Percentiles rank a stretch among this genome's conserved stretches.
Evolutionary conservation across 1,284 basidiomycete genomes (phyloP).

Genomic region (Thecaphora frezii): DNA sequence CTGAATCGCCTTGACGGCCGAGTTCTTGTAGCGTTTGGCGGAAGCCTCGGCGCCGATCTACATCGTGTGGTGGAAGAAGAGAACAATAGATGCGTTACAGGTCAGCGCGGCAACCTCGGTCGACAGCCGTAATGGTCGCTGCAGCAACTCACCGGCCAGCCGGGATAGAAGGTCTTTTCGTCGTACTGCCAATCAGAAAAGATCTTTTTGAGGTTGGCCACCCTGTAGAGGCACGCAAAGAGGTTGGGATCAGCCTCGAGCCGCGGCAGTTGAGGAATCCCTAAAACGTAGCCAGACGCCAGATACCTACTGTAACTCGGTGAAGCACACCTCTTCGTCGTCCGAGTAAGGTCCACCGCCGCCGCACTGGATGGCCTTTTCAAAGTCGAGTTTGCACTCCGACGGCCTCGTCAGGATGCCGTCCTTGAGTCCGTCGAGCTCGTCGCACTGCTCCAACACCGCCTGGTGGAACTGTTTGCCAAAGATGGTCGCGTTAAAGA

Average conservation of each 20-base stretch:
- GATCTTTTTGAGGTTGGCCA: slow-evolving; percentile 27
- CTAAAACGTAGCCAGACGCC: too few relatives aligned
- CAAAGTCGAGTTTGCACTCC: slow-evolving; percentile 17
- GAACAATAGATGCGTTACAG: too few relatives aligned
- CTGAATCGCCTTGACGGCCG: neutral
- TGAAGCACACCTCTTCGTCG: slow-evolving; percentile 11
- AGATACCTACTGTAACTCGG: slow-evolving; percentile 8
- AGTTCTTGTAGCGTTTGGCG: neutral
- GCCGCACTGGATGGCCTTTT: neutral
- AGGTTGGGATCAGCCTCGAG: too few relatives aligned
- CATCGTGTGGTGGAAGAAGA: neutral
- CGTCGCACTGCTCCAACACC: slow-evolving; percentile 29
- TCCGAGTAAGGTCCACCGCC: neutral
- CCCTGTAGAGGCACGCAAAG: neutral
- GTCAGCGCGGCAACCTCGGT: too few relatives aligned
- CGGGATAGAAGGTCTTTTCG: neutral
- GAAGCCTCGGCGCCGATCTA: neutral
- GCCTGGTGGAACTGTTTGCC: slow-evolving; percentile 12
- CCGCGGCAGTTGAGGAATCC: too few relatives aligned
- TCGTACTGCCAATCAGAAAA: slow-evolving; percentile 3
- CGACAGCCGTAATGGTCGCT: too few relatives aligned
- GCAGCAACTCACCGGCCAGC: neutral
- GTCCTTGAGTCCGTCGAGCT: slow-evolving; percentile 29
- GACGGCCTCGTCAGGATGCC: slow-evolving; percentile 21
- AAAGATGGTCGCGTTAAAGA: neutral